These are phyloP conservation scores for Eremomyces bilateralis DNA, from an alignment of 495 filamentous ascomycete genomes.

Conservation along the genomic window DNA sequence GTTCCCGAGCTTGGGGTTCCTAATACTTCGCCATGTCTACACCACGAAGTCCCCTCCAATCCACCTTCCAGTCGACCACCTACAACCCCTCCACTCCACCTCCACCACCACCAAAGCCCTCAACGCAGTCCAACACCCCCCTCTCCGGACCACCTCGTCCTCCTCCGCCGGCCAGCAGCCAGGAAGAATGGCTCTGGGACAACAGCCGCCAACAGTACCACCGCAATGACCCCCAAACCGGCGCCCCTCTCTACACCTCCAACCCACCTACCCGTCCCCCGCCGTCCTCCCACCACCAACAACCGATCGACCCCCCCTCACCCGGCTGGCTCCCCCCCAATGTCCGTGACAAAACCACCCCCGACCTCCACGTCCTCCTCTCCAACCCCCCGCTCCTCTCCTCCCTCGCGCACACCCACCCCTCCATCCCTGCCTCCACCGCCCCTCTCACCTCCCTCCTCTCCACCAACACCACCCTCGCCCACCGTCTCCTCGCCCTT, in stretches of 20 bases:
- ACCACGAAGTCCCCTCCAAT: slow-evolving; percentile 12
- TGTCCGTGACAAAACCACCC: slow-evolving; percentile 18
- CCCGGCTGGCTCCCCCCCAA: slow-evolving; percentile 19
- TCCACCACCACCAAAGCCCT: slow-evolving; percentile 21
- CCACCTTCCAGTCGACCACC: slow-evolving; percentile 11
- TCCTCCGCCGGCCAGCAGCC: slow-evolving; percentile 14
- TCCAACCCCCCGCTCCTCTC: slow-evolving; percentile 18
- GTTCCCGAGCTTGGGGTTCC: no score
- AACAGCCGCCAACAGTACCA: slow-evolving; percentile 3
- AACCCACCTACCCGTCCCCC: slow-evolving; percentile 15
- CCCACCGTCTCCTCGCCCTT: slow-evolving; percentile 33
- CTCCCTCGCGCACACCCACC: slow-evolving; percentile 41
- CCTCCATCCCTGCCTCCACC: slow-evolving; percentile 32
- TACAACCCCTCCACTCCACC: slow-evolving; percentile 19
- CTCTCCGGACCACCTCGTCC: slow-evolving; percentile 17
- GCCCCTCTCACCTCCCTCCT: slow-evolving; percentile 38
- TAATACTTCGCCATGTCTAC: no score
- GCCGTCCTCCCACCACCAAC: slow-evolving; percentile 17
- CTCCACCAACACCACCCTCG: slow-evolving; percentile 41
- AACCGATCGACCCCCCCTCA: slow-evolving; percentile 13
- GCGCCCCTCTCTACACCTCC: not conserved
- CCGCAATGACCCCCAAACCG: slow-evolving; percentile 5
- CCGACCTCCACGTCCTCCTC: slow-evolving; percentile 19
- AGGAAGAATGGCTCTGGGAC: slow-evolving; percentile 7
- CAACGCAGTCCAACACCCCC: slow-evolving; percentile 15